These are phyloP conservation scores for Aspergillus wentii DNA, from an alignment of 495 filamentous ascomycete genomes.

Conservation along the genomic window DNA sequence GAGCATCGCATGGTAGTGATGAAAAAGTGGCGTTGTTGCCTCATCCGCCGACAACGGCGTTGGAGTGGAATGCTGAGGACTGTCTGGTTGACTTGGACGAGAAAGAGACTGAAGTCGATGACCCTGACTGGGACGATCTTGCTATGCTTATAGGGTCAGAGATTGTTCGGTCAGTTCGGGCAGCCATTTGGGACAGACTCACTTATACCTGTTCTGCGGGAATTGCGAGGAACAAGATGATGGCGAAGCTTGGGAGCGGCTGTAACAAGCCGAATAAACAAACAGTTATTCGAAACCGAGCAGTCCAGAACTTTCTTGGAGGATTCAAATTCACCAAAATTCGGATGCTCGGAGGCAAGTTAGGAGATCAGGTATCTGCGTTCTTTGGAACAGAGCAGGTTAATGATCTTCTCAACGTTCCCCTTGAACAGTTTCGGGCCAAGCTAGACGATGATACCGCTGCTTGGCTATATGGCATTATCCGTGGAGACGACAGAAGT, in stretches of 20 bases:
- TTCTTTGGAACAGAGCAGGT: conserved; percentile 77
- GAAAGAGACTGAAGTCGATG: conserved; percentile 67
- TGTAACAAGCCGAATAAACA: conserved; percentile 92
- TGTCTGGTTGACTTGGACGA: conserved; percentile 71
- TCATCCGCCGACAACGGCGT: conserved; percentile 63
- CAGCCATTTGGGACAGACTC: conserved; percentile 58
- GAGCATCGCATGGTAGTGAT: conserved; percentile 57
- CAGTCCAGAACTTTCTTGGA: conserved; percentile 72
- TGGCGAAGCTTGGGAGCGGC: conserved; percentile 87
- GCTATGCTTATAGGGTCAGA: conserved; percentile 80
- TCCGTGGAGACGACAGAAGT: conserved; percentile 79
- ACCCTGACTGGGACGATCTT: conserved; percentile 96
- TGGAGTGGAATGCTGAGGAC: conserved; percentile 75
- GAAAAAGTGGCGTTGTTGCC: conserved; percentile 70
- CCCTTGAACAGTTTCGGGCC: conserved; percentile 72
- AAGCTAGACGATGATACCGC: conserved; percentile 84
- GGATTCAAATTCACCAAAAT: conserved; percentile 96
- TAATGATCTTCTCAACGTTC: conserved; percentile 64
- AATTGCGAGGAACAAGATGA: conserved; percentile 86
- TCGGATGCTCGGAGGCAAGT: conserved; percentile 90
- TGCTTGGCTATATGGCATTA: conserved; percentile 78
- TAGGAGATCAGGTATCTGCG: conserved; percentile 78
- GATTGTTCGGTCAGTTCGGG: conserved; percentile 74
- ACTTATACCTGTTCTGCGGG: conserved; percentile 90
- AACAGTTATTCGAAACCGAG: conserved; percentile 82